These are phyloP conservation scores for Stephanodiscus triporus DNA, from an alignment of 108 stramenopile genomes.

Conservation along the genomic window DNA sequence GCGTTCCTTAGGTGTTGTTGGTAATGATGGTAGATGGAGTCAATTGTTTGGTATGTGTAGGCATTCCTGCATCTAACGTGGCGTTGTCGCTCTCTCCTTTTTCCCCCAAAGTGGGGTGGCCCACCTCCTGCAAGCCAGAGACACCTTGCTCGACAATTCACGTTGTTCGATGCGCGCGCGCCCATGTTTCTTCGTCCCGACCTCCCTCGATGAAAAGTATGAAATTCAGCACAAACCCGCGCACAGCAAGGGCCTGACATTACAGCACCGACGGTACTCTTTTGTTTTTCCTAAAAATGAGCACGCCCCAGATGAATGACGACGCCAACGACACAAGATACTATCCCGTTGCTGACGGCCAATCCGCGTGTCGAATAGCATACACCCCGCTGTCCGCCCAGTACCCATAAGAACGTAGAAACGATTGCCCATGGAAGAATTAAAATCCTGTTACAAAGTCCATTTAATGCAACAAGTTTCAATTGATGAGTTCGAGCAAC, in stretches of 20 bases:
- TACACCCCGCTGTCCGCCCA: slow-evolving; percentile 78
- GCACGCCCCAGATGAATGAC: slow-evolving; percentile 73
- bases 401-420: slow-evolving; percentile 74
- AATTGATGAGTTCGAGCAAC: background rate
- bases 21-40: slow-evolving; percentile 32
- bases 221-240: slow-evolving; percentile 74
- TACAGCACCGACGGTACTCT: slow-evolving; percentile 51
- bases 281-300: slow-evolving; percentile 82
- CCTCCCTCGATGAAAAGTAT: slow-evolving; percentile 64
- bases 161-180: background rate
- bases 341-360: slow-evolving; percentile 78
- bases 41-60: slow-evolving; percentile 45
- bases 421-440: slow-evolving; percentile 60
- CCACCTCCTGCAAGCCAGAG: slow-evolving; percentile 24
- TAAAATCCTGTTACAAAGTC: slow-evolving; percentile 44
- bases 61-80: slow-evolving; percentile 31
- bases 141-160: slow-evolving; percentile 7
- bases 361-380: slow-evolving; percentile 78
- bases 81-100: background rate
- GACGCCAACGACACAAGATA: slow-evolving; percentile 76
- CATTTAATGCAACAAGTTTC: slow-evolving; percentile 15
- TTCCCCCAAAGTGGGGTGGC: slow-evolving; percentile 26
- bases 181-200: slow-evolving; percentile 8
- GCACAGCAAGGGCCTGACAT: slow-evolving; percentile 51
- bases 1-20: slow-evolving; percentile 8